phyloP scores from a whole-genome alignment of 257 asterid genomes.

The Nicotiana knightiana region DNA sequence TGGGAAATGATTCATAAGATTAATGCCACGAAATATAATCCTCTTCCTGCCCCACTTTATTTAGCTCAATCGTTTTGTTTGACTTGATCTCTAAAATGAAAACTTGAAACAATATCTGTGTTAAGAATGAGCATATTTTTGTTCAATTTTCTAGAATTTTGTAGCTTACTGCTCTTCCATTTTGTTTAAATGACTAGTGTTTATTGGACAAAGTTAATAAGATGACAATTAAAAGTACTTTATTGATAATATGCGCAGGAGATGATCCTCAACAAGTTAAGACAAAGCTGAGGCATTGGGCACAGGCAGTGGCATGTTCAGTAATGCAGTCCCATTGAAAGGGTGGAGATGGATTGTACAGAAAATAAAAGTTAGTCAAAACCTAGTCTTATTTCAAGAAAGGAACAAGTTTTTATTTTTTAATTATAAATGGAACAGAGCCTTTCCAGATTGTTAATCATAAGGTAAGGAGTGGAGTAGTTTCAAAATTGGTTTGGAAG shows the following conservation, averaged over 20 bases:
- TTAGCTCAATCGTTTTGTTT: not conserved
- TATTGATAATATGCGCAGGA: slow-evolving; percentile 29
- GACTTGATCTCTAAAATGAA: not conserved
- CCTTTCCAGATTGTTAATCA: not conserved
- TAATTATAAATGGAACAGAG: not conserved
- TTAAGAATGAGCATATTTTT: not conserved
- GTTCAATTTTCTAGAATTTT: not conserved
- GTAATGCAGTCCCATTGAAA: slow-evolving; percentile 46
- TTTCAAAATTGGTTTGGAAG: not conserved
- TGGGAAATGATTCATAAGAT: not conserved
- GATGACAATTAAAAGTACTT: too few species aligned
- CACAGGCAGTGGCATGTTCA: slow-evolving; percentile 65
- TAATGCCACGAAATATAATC: not conserved
- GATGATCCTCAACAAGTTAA: slow-evolving; percentile 66
- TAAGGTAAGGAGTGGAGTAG: not conserved
- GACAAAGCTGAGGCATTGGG: slow-evolving; percentile 72
- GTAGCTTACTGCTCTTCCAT: not conserved
- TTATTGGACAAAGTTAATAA: too few species aligned
- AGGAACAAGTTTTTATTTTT: not conserved
- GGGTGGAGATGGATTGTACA: not conserved
- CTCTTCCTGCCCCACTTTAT: not conserved
- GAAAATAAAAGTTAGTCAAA: not conserved
- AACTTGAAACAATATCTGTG: not conserved
- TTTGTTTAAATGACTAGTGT: too few species aligned
- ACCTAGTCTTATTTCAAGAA: not conserved